Evolutionary conservation across 1,284 basidiomycete genomes (phyloP).

Genomic region (Apiotrichum brassicae): DNA sequence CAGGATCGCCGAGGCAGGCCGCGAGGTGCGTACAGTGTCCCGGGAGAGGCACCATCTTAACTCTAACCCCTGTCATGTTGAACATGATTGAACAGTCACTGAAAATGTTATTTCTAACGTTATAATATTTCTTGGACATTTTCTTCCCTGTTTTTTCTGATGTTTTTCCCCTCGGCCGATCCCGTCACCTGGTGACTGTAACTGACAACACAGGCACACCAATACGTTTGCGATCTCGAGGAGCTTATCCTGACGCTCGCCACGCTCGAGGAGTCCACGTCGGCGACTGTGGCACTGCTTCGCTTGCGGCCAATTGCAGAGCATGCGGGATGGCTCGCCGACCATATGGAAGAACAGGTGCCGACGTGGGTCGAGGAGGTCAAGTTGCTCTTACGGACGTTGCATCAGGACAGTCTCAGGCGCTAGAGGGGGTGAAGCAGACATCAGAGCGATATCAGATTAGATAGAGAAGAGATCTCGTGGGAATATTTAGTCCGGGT

Average conservation of each 20-base stretch:
- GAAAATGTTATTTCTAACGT: neutral
- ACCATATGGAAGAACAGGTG: neutral
- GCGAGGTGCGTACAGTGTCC: neutral
- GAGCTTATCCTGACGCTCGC: neutral
- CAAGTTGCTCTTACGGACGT: neutral
- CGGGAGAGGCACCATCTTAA: too few species aligned
- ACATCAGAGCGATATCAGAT: too few species aligned
- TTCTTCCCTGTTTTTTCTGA: too few species aligned
- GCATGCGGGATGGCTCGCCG: neutral
- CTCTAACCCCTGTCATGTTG: too few species aligned
- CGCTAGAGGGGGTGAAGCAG: too few species aligned
- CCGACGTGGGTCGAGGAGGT: neutral
- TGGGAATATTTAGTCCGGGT: too few species aligned
- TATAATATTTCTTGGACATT: too few species aligned
- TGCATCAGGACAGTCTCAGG: too few species aligned
- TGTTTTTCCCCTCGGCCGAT: too few species aligned
- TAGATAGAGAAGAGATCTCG: too few species aligned
- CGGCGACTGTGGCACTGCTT: neutral
- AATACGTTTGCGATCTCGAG: neutral
- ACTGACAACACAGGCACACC: neutral
- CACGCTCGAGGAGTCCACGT: neutral
- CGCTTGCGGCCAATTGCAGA: neutral
- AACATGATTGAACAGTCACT: too few species aligned
- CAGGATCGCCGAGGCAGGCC: neutral
- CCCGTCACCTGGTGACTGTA: too few species aligned